These are phyloP conservation scores for Microdochium paspali DNA, from an alignment of 2,329 filamentous ascomycete species.

Conservation along the genomic window DNA sequence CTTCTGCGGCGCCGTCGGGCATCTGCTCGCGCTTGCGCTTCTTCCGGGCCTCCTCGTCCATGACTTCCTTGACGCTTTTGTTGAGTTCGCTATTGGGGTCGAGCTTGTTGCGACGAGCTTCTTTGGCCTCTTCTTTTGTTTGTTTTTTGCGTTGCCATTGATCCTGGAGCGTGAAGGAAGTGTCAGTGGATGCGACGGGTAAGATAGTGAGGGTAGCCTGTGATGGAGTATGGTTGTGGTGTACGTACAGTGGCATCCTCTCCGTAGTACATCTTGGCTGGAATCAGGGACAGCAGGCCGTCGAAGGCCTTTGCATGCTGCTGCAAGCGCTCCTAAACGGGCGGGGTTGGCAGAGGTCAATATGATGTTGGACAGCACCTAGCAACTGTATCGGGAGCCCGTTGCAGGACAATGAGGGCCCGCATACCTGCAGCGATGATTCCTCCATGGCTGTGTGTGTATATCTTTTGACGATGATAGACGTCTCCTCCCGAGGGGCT, in stretches of 20 bases:
- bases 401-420: no score
- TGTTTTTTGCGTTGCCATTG: constrained; percentile 96
- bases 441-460: constrained; percentile 31
- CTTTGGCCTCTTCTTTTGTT: constrained; percentile 77
- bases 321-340: constrained; percentile 42
- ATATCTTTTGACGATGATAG: not conserved
- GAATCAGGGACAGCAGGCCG: constrained; percentile 77
- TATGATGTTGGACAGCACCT: not conserved
- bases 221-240: no score
- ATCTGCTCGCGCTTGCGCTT: constrained; percentile 61
- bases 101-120: constrained; percentile 78
- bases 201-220: no score
- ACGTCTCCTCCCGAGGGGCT: not conserved
- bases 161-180: constrained; percentile 43
- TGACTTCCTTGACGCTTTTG: constrained; percentile 78
- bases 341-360: constrained; percentile 1
- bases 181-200: constrained; percentile 10
- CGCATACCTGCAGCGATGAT: constrained; percentile 33
- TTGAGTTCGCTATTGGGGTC: constrained; percentile 80
- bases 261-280: constrained; percentile 84
- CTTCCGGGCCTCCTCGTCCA: constrained; percentile 69
- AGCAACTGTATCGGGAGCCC: not conserved
- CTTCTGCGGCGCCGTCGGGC: constrained; percentile 35
- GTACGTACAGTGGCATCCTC: constrained; percentile 76
- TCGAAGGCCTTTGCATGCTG: constrained; percentile 68